phyloP scores from a whole-genome alignment of 768 basidiomycete species.

The Suillus hirtellus region DNA sequence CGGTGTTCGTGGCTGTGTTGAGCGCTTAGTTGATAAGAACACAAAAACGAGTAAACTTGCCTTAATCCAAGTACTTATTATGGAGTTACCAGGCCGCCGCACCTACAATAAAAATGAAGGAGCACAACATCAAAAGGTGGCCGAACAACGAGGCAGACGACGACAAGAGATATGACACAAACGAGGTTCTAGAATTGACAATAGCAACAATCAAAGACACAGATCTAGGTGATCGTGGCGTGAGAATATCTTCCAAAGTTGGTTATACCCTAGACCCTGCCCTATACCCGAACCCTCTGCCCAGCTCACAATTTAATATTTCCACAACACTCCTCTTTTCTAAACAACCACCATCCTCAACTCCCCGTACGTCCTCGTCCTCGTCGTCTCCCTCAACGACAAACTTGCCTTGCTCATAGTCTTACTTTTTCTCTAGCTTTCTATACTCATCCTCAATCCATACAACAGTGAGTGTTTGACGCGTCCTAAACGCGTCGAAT shows the following conservation, averaged over 20 bases:
- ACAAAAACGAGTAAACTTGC: background rate
- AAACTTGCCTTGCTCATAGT: slow-evolving; percentile 37
- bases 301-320: slow-evolving; percentile 69
- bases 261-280: slow-evolving; percentile 37
- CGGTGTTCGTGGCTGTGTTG: slow-evolving; percentile 1
- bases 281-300: slow-evolving; percentile 68
- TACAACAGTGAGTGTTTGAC: slow-evolving; percentile 43
- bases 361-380: slow-evolving; percentile 46
- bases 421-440: slow-evolving; percentile 18
- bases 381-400: slow-evolving; percentile 31
- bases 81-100: background rate
- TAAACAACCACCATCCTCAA: slow-evolving; percentile 49
- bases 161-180: slow-evolving; percentile 4
- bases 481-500: slow-evolving; percentile 42
- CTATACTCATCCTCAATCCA: slow-evolving; percentile 24
- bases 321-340: slow-evolving; percentile 43
- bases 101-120: background rate
- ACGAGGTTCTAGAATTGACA: slow-evolving; percentile 12
- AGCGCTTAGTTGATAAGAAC: slow-evolving; percentile 2
- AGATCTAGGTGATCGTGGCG: slow-evolving; percentile 25
- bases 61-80: background rate
- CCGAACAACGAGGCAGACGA: slow-evolving; percentile 9
- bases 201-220: slow-evolving; percentile 12
- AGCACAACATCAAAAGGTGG: background rate
- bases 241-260: slow-evolving; percentile 15